Base-by-base conservation (phyloP, 2,329 filamentous ascomycete genomes). In the Aureobasidium sp. region DNA sequence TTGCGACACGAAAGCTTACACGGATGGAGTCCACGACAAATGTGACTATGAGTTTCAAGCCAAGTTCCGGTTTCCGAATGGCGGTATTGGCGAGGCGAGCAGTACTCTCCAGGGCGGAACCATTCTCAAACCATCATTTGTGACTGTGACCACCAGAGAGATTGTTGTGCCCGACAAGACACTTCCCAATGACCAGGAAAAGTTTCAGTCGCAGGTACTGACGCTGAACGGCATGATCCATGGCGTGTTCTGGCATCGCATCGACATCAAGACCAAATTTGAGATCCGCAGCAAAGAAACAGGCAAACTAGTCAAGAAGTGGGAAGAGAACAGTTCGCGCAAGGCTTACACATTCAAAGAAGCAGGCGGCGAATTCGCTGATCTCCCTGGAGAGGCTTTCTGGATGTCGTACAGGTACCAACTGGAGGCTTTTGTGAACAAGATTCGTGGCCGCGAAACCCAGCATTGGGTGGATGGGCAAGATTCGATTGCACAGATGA, bases 351-450 rank as follows among this genome's bases (percentile, higher is more conserved):
- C 49, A 6, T 51, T 37, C 34, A 16, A 29, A 11, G 49, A 51
- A 51, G 49, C 30, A 25, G 49, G 49, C 9, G 49, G 32, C 11
- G 49, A 51, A 11, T 51, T 51, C 16, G n/a, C 49, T 2, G 32
- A 37, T 9, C n/a, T 51, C 5, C 49, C 32, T 25, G 49, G 32
- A 2, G n/a, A 51, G n/a, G 16, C 30, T n/a, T 39, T 13, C 61
- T 75, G 73, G 72, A 63, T 67, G 13, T 73, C 72, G 27, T 75
- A 75, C 65, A 63, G 72, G 14, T 72, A 71, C 50, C 69, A 72
- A 64, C 61, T 75, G 9, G 72, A 75, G 61, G 69, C 67, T 16
- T 75, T 76, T 65, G 72, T 74, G 29, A 67, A 73, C 42, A 63
- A 62, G 14, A 66, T 74, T 2, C 70, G 68, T 61, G 66, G 65